A percentile compares a stretch with the other conserved stretches of the same genome.
Evolutionary conservation across 768 basidiomycete species (phyloP).

Genomic region (Pholiota conissans): DNA sequence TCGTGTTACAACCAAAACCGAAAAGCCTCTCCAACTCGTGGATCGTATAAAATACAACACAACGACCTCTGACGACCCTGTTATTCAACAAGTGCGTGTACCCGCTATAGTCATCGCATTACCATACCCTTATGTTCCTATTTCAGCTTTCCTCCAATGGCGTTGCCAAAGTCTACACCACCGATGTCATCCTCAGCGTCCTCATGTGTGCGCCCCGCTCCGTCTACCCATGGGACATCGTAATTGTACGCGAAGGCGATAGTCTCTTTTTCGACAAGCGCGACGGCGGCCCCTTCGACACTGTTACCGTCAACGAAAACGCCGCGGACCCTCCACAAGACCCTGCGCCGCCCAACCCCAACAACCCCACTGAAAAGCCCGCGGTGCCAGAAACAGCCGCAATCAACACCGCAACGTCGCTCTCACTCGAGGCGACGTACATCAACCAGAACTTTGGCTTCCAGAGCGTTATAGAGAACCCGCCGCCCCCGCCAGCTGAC

Average conservation of each 20-base stretch:
- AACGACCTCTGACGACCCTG: constrained; percentile 96
- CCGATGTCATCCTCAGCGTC: constrained; percentile 91
- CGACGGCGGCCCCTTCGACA: constrained; percentile 95
- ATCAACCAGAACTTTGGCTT: constrained; percentile 99
- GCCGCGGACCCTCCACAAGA: constrained; percentile 92
- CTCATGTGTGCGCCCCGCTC: constrained; percentile 96
- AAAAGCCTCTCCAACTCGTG: constrained; percentile 86
- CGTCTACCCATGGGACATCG: constrained; percentile 98
- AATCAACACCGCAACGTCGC: constrained; percentile 90
- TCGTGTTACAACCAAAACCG: constrained; percentile 91
- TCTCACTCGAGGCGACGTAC: constrained; percentile 97
- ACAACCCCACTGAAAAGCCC: constrained; percentile 69
- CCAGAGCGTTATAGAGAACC: constrained; percentile 83
- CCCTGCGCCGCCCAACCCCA: constrained; percentile 73
- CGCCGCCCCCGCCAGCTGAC: constrained; percentile 63
- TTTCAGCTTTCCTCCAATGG: constrained; percentile 75
- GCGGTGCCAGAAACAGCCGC: constrained; percentile 68
- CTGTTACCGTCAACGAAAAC: constrained; percentile 98
- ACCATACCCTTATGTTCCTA: constrained; percentile 11
- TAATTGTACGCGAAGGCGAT: constrained; percentile 91
- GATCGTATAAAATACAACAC: constrained; percentile 98
- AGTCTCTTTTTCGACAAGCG: constrained; percentile 97
- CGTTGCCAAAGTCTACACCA: constrained; percentile 87
- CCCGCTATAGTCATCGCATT: neutral
- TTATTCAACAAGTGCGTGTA: constrained; percentile 79